A percentile compares a stretch with the other conserved stretches of the same genome.
phyloP scores from a whole-genome alignment of 1,284 basidiomycete genomes.

The Farysia itapuensis region DNA sequence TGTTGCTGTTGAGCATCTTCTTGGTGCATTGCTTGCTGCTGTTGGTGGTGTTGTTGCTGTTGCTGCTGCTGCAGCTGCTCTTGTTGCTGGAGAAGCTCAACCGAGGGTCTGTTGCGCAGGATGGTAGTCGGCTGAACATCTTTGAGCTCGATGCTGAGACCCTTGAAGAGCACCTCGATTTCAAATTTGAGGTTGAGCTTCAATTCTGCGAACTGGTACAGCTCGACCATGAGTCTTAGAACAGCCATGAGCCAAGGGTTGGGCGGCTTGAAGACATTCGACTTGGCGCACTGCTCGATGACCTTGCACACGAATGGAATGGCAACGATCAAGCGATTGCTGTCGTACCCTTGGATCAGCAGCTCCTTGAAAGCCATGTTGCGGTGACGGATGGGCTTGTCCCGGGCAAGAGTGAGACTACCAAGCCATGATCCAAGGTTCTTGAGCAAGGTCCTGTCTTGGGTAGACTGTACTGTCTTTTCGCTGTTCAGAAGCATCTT shows the following conservation, averaged over 20 bases:
- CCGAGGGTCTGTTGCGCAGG: conserved; percentile 66
- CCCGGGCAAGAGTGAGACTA: conserved; percentile 84
- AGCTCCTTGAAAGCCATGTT: conserved; percentile 96
- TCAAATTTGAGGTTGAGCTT: conserved; percentile 98
- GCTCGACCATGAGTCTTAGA: conserved; percentile 83
- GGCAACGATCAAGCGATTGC: conserved; percentile 84
- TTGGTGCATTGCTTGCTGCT: conserved; percentile 38
- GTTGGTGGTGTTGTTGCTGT: conserved; percentile 21
- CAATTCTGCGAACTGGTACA: conserved; percentile 94
- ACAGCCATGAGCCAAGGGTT: conserved; percentile 99
- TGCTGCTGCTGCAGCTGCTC: conserved; percentile 36
- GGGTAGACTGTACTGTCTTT: conserved; percentile 78
- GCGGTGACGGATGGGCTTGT: conserved; percentile 88
- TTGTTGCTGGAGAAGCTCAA: conserved; percentile 25
- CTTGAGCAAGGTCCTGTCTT: conserved; percentile 83
- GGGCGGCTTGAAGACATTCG: conserved; percentile 88
- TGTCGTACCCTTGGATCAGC: conserved; percentile 91
- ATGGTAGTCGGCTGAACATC: conserved; percentile 81
- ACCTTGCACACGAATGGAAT: conserved; percentile 99
- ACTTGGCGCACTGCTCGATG: conserved; percentile 83
- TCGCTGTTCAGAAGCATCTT: conserved; percentile 94
- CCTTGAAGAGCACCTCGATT: conserved; percentile 95
- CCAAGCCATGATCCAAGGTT: conserved; percentile 96
- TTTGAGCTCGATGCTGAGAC: conserved; percentile 83
- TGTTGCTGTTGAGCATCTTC: conserved; percentile 34